Evolutionary conservation across 352 stramenopile genomes (phyloP).

Genomic region (Phytophthora brassicae): DNA sequence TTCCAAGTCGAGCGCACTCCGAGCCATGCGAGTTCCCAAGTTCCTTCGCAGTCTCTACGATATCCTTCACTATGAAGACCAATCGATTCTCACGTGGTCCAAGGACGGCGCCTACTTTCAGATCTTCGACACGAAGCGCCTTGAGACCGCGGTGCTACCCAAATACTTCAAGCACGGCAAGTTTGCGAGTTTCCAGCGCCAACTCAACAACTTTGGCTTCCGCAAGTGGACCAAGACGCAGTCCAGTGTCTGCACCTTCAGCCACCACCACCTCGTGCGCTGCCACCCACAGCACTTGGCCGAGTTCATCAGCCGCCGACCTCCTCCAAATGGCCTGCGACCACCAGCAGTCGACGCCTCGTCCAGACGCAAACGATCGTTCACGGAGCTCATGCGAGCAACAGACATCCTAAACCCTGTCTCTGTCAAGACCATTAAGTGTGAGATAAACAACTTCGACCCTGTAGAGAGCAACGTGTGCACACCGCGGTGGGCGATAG

Average conservation of each 20-base stretch:
- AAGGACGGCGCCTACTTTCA: constrained; percentile 69
- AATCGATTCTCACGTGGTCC: constrained; percentile 68
- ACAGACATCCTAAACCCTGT: not conserved
- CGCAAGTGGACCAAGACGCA: constrained; percentile 86
- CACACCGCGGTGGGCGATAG: constrained; percentile 18
- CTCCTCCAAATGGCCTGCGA: constrained; percentile 15
- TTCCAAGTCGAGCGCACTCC: constrained; percentile 27
- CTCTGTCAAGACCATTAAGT: constrained; percentile 28
- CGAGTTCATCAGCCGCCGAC: constrained; percentile 44
- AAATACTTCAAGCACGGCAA: constrained; percentile 95
- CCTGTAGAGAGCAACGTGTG: not conserved
- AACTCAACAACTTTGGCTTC: constrained; percentile 95
- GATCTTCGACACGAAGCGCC: constrained; percentile 61
- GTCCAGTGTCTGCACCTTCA: constrained; percentile 80
- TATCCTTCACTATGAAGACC: constrained; percentile 75
- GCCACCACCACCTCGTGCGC: constrained; percentile 63
- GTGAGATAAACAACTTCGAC: constrained; percentile 15
- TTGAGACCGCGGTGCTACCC: constrained; percentile 78
- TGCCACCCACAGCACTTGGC: constrained; percentile 62
- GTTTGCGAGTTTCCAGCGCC: constrained; percentile 91
- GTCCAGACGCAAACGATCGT: constrained; percentile 21
- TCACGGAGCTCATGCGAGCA: constrained; percentile 28
- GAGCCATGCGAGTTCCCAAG: constrained; percentile 61
- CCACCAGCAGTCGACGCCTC: constrained; percentile 6
- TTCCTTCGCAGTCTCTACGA: constrained; percentile 81